Evolutionary conservation across 495 filamentous ascomycete species (phyloP).

Genomic region (Penicillium pulvis): DNA sequence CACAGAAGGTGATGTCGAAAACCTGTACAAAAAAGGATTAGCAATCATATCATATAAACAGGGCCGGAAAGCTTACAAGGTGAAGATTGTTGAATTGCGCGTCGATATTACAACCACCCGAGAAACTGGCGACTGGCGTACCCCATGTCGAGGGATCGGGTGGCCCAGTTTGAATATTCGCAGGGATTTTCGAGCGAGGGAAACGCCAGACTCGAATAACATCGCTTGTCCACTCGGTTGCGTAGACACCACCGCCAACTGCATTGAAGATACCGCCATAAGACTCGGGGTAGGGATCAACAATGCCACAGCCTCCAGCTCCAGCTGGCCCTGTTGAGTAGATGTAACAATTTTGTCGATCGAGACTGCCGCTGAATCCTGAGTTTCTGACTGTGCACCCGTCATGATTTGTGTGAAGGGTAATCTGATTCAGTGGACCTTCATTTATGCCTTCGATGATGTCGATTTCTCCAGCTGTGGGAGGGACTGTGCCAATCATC

Average conservation of each 20-base stretch:
- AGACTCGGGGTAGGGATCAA: constrained; percentile 30
- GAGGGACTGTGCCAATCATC: constrained; percentile 62
- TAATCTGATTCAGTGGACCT: constrained; percentile 58
- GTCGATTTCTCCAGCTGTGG: constrained; percentile 68
- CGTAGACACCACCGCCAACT: constrained; percentile 60
- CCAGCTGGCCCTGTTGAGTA: constrained; percentile 40
- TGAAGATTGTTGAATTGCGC: constrained; percentile 63
- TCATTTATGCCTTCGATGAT: constrained; percentile 72
- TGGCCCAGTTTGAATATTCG: constrained; percentile 47
- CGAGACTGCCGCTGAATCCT: constrained; percentile 44
- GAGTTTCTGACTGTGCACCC: constrained; percentile 56
- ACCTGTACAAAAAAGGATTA: constrained; percentile 30
- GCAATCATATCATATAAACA: not conserved
- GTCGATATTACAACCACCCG: constrained; percentile 59
- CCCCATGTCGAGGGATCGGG: constrained; percentile 65
- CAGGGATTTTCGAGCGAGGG: constrained; percentile 44
- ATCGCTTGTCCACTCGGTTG: constrained; percentile 62
- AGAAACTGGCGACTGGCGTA: constrained; percentile 59
- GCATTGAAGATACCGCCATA: constrained; percentile 63
- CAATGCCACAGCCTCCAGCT: constrained; percentile 59
- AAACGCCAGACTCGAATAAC: constrained; percentile 68
- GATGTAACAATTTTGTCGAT: constrained; percentile 54
- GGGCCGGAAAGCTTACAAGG: constrained; percentile 47
- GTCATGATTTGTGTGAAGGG: constrained; percentile 60
- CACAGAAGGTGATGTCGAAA: constrained; percentile 70